Conservation (phyloP, 306 rosid genomes). For the Sindora glabra region DNA sequence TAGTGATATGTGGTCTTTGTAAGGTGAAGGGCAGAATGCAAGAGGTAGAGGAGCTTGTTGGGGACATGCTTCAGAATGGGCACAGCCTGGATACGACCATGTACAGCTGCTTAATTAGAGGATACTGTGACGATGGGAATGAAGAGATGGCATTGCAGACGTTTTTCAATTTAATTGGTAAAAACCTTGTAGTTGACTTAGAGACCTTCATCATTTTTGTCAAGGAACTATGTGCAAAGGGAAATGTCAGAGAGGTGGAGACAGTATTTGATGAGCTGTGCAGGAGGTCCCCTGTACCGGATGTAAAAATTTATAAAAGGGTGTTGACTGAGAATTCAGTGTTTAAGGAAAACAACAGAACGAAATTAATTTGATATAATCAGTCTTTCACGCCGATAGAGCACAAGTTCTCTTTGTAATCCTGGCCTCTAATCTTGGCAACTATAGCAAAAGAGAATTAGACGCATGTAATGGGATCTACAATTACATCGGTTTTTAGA, state of each 20-base stretch:
- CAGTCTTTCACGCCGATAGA: too few relatives aligned
- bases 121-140: conserved; percentile 31
- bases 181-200: conserved; percentile 21
- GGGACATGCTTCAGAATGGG: conserved; percentile 36
- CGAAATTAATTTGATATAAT: not conserved
- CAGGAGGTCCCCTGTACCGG: conserved; percentile 11
- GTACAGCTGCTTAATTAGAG: conserved; percentile 28
- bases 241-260: conserved; percentile 25
- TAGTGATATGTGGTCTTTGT: conserved; percentile 34
- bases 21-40: conserved; percentile 29
- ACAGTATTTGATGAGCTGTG: conserved; percentile 25
- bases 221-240: conserved; percentile 18
- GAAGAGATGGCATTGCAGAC: conserved; percentile 27
- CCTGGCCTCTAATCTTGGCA: too few relatives aligned
- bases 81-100: conserved; percentile 24
- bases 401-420: too few relatives aligned
- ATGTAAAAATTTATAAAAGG: conserved; percentile 19
- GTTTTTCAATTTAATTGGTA: conserved; percentile 21
- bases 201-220: conserved; percentile 26
- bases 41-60: conserved; percentile 33
- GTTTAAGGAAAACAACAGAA: not conserved
- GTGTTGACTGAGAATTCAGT: too few relatives aligned
- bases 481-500: too few relatives aligned
- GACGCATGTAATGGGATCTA: too few relatives aligned
- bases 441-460: too few relatives aligned